Evolutionary conservation across 169 alveolate genomes (phyloP), one percentile per base, ranked within the genome.

Genomic region (Plasmodium relictum): DNA sequence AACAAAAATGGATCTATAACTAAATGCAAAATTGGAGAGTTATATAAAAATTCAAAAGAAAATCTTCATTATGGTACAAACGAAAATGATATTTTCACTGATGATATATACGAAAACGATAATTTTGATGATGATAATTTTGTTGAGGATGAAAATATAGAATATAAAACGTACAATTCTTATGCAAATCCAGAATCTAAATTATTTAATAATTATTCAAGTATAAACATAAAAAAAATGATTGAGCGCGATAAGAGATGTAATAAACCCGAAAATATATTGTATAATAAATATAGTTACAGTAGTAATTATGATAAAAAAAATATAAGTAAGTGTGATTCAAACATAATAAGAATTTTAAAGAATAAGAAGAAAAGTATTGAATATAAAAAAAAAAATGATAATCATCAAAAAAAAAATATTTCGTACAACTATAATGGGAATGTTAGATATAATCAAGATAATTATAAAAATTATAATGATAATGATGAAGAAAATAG

Each of bases 81-180:
- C n/a, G 89, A 78, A 78, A 50, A 78, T 54, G 89, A 78, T 39
- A 54, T 65, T 8, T 78, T 78, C 39, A 41, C 74, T n/a, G 89
- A 78, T n/a, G 80, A 78, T 42, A 78, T 78, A 7, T 50, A 58
- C 63, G 89, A 78, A 78, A 78, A 78, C 42, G 89, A 78, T 16
- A 78, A 65, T 78, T 78, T 78, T 78, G 74, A 78, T n/a, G 89
- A 78, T 37, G 59, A 45, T 48, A 52, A 66, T 45, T 78, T 78
- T 63, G 89, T 78, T 18, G 89, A 78, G 39, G 89, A 78, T 7
- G 89, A 78, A 48, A 48, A 63, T 50, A 44, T 78, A 54, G 89
- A 78, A 50, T 78, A 78, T 70, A 78, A 44, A 52, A 78, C 78
- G 18, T 78, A 78, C 52, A 65, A 65, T 78, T 78, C 89, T n/a